phyloP scores from a whole-genome alignment of 257 asterid genomes.

The Nyctanthes arbortristis region DNA sequence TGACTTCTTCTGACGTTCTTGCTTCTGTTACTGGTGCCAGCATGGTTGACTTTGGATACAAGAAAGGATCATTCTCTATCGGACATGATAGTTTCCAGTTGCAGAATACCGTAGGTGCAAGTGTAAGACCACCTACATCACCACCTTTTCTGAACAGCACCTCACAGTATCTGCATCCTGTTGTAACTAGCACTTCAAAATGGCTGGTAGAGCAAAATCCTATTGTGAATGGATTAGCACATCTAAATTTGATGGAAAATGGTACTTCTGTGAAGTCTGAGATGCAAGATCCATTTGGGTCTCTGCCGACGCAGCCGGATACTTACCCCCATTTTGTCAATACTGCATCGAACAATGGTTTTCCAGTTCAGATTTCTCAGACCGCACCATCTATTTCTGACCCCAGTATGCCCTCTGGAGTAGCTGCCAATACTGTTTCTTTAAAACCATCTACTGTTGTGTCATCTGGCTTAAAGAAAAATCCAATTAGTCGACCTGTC shows the following conservation, averaged over 20 bases:
- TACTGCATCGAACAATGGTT: slow-evolving; percentile 33
- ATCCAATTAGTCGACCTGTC: slow-evolving; percentile 82
- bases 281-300: slow-evolving; percentile 46
- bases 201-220: slow-evolving; percentile 59
- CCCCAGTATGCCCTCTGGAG: slow-evolving; percentile 48
- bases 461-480: slow-evolving; percentile 71
- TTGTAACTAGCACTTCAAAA: slow-evolving; percentile 41
- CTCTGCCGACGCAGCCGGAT: slow-evolving; percentile 51
- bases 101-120: slow-evolving; percentile 40
- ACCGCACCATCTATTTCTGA: slow-evolving; percentile 55
- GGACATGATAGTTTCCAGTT: slow-evolving; percentile 41
- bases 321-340: slow-evolving; percentile 49
- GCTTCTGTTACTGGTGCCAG: slow-evolving; percentile 36
- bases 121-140: slow-evolving; percentile 34
- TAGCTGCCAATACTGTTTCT: slow-evolving; percentile 34
- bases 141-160: slow-evolving; percentile 22
- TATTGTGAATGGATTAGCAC: slow-evolving; percentile 49
- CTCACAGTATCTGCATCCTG: slow-evolving; percentile 50
- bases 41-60: slow-evolving; percentile 36
- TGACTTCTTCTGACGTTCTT: slow-evolving; percentile 31
- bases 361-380: slow-evolving; percentile 41
- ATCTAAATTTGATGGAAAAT: slow-evolving; percentile 58
- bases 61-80: slow-evolving; percentile 37
- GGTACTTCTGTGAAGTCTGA: slow-evolving; percentile 41
- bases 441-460: slow-evolving; percentile 46